phyloP scores from a whole-genome alignment of 192 early-diverging fungal genomes.

The Gigaspora rosea region DNA sequence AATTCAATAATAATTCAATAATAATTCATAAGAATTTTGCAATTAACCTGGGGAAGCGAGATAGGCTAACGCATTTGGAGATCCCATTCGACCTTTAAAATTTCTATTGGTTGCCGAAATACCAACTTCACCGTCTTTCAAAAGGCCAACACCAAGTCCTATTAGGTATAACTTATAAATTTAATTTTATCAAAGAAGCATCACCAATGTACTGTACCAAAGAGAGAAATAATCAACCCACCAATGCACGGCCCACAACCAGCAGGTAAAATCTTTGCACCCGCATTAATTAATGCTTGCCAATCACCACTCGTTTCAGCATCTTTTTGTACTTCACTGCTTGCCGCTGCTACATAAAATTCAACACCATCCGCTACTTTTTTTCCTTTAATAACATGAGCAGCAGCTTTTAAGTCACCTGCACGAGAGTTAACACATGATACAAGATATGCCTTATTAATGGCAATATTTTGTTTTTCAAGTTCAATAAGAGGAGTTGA shows the following conservation, averaged over 20 bases:
- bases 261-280: constrained; percentile 85
- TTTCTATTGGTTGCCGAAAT: constrained; percentile 99
- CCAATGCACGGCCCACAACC: constrained; percentile 98
- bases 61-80: constrained; percentile 88
- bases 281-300: constrained; percentile 82
- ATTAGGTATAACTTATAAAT: neutral
- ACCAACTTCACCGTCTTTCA: constrained; percentile 95
- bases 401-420: constrained; percentile 86
- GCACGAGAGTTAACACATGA: constrained; percentile 96
- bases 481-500: constrained; percentile 78
- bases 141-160: constrained; percentile 87
- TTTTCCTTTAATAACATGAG: constrained; percentile 71
- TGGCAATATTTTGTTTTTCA: constrained; percentile 70
- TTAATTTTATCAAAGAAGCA: neutral
- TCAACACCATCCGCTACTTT: constrained; percentile 80
- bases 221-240: constrained; percentile 28
- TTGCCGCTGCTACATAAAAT: constrained; percentile 96
- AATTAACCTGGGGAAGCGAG: constrained; percentile 77
- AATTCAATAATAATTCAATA: too few relatives aligned
- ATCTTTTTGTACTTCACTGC: constrained; percentile 87
- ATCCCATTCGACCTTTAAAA: constrained; percentile 99
- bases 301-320: constrained; percentile 85
- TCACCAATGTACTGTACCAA: neutral
- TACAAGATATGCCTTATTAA: constrained; percentile 96
- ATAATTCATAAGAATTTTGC: too few relatives aligned